Base-by-base conservation (phyloP, 2,329 filamentous ascomycete genomes). In the Ceratocystis cubensis region DNA sequence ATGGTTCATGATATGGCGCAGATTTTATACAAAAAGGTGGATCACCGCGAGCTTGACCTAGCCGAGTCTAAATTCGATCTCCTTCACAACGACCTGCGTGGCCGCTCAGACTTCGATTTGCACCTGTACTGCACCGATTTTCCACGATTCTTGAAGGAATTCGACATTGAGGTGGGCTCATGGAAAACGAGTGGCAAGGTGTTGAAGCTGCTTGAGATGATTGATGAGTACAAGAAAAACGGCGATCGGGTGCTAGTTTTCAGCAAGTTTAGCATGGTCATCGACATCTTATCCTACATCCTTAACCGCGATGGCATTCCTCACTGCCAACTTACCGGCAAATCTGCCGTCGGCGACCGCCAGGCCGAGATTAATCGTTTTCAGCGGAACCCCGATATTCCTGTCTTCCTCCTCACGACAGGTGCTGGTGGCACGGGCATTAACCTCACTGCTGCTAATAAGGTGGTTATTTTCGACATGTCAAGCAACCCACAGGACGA, bases 401-500 rank as follows among this genome's bases (percentile, higher is more conserved):
- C 91, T 0, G 91, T 95, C 0, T 99, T 99, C 75, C 82, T 99
- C 70, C 83, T 99, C 5, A 94, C 89, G 0, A 99, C 94, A 0
- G 93, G 91, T 68, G 92, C 93, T 0, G 94, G 94, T 64, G 94
- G 94, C n/a, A 94, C 93, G 0, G 94, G 94, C 50, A 95, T 99
- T 78, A 99, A 99, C 75, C 78, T 99, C 65, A 94, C 93, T 6
- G 89, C 88, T 45, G 94, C 94, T 3, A 97, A 97, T 79, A 97
- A 96, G 76, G 93, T 99, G 71, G 85, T 99, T 75, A 94, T 99
- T 72, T 96, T 97, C 74, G 94, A 99, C 75, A 88, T 89, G 70
- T 90, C 87, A n/a, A 96, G 96, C 78, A 99, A 99, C 71, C 94
- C 94, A 0, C 94, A 99, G 74, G 93, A 97, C 71, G 94, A 99